Evolutionary conservation across 139 green algal species (phyloP).

Genomic region (Trebouxia sp.): DNA sequence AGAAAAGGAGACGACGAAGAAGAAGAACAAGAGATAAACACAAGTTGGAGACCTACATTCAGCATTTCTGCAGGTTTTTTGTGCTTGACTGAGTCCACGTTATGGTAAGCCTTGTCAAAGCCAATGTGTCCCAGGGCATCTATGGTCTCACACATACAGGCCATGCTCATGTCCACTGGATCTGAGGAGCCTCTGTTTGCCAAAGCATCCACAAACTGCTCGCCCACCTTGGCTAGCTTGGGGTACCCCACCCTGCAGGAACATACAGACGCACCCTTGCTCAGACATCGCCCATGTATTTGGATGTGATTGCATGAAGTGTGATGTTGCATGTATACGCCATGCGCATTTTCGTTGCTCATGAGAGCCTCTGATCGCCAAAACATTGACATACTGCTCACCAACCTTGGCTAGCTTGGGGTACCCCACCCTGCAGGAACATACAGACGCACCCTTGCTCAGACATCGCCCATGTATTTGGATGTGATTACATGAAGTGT

Average conservation of each 20-base stretch:
- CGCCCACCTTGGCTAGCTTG: background rate
- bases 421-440: background rate
- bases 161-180: background rate
- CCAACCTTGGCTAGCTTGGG: background rate
- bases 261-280: no score
- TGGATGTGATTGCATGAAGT: no score
- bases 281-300: no score
- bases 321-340: background rate
- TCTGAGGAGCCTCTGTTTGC: background rate
- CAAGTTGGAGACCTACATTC: background rate
- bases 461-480: background rate
- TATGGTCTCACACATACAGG: slow-evolving; percentile 17
- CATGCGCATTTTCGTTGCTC: background rate
- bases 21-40: background rate
- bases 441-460: no score
- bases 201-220: background rate
- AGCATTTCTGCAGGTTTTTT: background rate
- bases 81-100: background rate
- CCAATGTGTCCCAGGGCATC: background rate
- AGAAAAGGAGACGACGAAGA: background rate
- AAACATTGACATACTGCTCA: background rate
- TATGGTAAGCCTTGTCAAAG: background rate
- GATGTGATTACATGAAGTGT: background rate
- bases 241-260: no score
- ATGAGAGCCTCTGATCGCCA: background rate